Evolutionary conservation across 1,139 yeast species (phyloP), one percentile per base, ranked within the genome.

Genomic region (Lodderomyces jiufengensis): DNA sequence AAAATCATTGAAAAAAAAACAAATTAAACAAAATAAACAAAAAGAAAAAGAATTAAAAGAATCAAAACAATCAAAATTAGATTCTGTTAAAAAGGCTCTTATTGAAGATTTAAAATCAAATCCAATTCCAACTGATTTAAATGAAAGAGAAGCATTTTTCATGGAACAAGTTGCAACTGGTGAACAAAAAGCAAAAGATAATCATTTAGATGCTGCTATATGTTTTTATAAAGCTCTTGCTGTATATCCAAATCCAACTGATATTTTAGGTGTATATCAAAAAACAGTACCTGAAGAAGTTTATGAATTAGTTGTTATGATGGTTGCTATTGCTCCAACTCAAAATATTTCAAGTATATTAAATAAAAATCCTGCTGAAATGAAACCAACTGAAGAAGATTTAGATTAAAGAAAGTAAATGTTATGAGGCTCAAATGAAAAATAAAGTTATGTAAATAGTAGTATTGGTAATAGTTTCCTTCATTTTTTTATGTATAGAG

Each of bases 181-280:
- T 57, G 97, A 90, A 59, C 80, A 78, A 59, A 66, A 80, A 46
- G 73, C 82, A 39, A 59, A 66, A 32, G 57, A 67, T 29, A 78
- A 84, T 45, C 78, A 76, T 43, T 62, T 82, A 44, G 86, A 81
- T 41, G 83, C 96, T 29, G 97, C 97, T 29, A 70, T 88, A 49
- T 78, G 84, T 50, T 92, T 88, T 74, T 92, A 92, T 76, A 85
- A 88, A 63, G 97, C 97, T n/a, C 73, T 92, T 56, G 78, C 86
- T 25, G 90, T 88, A 34, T 92, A 90, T 62, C 97, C 98, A 43
- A 84, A 84, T 62, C 98, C 97, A 40, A 83, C 94, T 40, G 96
- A 87, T 50, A 77, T 92, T 50, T 73, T 92, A 58, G 83, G 83
- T 32, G 81, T 92, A 52, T 90, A 86, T 66, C 96, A 90, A 68